Base-by-base conservation (phyloP, 1,139 yeast species). In the Cylindricascospora bacillispora region DNA sequence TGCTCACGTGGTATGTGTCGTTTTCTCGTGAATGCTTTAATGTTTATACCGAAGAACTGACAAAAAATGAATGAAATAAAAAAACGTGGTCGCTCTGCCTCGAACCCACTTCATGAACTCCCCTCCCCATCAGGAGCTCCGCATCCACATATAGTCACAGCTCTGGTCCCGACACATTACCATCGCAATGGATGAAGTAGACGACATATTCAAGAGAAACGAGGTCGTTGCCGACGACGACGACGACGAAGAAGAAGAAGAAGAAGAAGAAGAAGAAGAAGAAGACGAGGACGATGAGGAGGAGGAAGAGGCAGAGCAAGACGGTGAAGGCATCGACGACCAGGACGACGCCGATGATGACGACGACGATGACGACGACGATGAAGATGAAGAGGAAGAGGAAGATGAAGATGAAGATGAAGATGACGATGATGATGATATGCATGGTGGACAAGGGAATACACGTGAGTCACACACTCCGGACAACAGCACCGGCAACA, bases 241-340 rank as follows among this genome's bases (percentile, higher is more conserved):
- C 18, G 52, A 44, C 4, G 53, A 47, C 10, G 54, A 46, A n/a
- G 48, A 41, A 18, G 51, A 43, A 21, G 52, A 41, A 24, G 47
- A 36, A 14, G 41, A 36, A 11, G 60, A 49, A 0, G 57, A 46
- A 13, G 36, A 33, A 4, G 52, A 45, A 5, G 44, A 40, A n/a
- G 51, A 42, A 2, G 56, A 40, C 1, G 57, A 52, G 2, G 60
- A 46, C 5, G 51, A 41, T 2, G 58, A 44, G 4, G 54, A 44
- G 0, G 57, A 50, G 1, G 54, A 45, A 4, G 52, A 47, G 2
- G 58, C 45, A 1, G 53, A 44, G 3, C 56, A 41, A 3, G 55
- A 47, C 2, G 53, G 42, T 1, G 51, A 43, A 3, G 52, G 41
- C 1, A 57, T 45, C 5, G 52, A 45, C 1, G 56, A 48, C 3